A percentile compares a stretch with the other conserved stretches of the same genome.
Evolutionary conservation across 2,329 filamentous ascomycete species (phyloP).

Genomic region (Botryotinia convoluta): DNA sequence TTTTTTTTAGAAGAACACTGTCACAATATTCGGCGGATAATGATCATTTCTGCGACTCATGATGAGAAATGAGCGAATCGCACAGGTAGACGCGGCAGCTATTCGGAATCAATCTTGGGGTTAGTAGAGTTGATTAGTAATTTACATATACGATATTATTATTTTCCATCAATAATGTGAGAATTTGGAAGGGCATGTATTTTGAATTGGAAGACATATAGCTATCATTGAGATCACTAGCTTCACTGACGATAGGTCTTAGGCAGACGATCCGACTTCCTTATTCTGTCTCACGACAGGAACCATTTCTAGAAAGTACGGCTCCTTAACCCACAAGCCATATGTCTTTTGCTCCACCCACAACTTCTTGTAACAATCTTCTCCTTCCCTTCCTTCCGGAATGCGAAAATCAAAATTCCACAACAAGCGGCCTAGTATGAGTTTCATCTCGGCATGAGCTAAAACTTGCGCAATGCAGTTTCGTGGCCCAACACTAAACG

Average conservation of each 20-base stretch:
- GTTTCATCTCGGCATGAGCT: conserved; percentile 22
- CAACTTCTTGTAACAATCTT: neutral
- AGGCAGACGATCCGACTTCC: neutral
- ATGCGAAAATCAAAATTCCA: conserved; percentile 24
- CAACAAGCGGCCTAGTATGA: conserved; percentile 21
- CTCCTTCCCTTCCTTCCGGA: neutral
- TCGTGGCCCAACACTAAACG: conserved; percentile 21
- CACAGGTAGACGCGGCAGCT: neutral
- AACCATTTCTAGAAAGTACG: neutral
- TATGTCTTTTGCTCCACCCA: conserved; percentile 2
- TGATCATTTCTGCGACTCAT: neutral
- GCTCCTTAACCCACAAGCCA: neutral
- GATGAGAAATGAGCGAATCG: neutral
- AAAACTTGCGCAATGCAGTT: conserved; percentile 23
- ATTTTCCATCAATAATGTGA: neutral
- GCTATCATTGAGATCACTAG: neutral
- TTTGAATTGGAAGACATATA: neutral
- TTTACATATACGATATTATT: neutral
- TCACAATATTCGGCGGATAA: neutral
- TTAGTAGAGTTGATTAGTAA: neutral
- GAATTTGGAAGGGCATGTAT: neutral
- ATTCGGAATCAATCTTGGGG: neutral
- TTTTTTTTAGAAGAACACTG: no score
- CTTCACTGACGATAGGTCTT: neutral
- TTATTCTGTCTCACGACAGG: neutral